Conservation (phyloP, 2,329 filamentous ascomycete species). For the Fusarium continuum region DNA sequence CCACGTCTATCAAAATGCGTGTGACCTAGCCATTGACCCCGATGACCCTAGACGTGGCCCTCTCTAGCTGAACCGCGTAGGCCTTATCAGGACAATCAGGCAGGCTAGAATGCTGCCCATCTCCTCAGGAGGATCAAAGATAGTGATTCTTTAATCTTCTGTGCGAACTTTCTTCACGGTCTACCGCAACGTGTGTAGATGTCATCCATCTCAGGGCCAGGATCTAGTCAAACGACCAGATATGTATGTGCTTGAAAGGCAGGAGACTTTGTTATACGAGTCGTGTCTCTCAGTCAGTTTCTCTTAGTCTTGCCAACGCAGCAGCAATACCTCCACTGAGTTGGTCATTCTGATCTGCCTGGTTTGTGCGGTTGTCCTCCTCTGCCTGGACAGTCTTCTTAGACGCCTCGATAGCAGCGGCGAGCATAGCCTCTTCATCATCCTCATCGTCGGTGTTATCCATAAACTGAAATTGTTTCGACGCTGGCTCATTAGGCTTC, state of each 20-base stretch:
- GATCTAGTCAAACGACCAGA: no score
- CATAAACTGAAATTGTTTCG: slow-evolving; percentile 51
- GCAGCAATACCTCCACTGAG: slow-evolving; percentile 68
- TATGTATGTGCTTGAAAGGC: neutral
- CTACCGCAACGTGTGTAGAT: no score
- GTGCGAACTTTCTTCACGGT: no score
- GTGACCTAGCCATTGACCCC: no score
- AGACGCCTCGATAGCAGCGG: slow-evolving; percentile 58
- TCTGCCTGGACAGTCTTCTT: slow-evolving; percentile 50
- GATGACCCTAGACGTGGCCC: no score
- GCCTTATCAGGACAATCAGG: no score
- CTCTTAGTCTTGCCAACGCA: slow-evolving; percentile 66
- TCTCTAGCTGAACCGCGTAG: no score
- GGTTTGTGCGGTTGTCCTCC: slow-evolving; percentile 37
- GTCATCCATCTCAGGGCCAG: no score
- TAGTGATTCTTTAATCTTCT: no score
- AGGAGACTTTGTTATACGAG: neutral
- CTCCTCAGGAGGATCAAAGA: no score
- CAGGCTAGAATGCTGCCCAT: no score
- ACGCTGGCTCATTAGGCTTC: slow-evolving; percentile 16
- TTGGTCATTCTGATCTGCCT: slow-evolving; percentile 46
- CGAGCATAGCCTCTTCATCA: slow-evolving; percentile 60
- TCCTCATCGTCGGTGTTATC: slow-evolving; percentile 58
- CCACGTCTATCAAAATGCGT: no score
- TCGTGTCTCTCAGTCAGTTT: slow-evolving; percentile 45